A percentile compares a stretch with the other conserved stretches of the same genome.
Conservation (phyloP, 1,284 basidiomycete species). For the Pseudozyma pruni region DNA sequence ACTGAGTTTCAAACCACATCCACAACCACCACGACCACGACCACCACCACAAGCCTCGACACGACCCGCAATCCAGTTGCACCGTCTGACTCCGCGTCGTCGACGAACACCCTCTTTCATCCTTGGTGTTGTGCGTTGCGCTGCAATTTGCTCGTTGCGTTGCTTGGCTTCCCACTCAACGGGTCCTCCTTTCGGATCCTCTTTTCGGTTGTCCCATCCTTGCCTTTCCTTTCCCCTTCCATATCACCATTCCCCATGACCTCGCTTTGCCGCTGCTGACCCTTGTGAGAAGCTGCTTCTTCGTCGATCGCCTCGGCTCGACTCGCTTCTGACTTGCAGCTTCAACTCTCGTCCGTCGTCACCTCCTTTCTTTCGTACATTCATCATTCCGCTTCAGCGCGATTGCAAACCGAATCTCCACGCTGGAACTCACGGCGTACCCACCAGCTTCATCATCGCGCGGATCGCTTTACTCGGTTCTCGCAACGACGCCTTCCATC, state of each 20-base stretch:
- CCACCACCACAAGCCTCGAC: too few species aligned
- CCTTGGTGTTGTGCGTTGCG: background rate
- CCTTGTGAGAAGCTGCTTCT: background rate
- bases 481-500: too few species aligned
- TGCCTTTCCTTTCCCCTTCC: background rate
- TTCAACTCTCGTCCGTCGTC: too few species aligned
- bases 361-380: background rate
- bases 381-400: background rate
- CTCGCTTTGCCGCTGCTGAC: background rate
- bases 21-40: too few species aligned
- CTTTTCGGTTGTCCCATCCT: background rate
- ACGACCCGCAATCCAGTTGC: too few species aligned
- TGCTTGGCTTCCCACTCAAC: conserved; percentile 31
- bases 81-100: too few species aligned
- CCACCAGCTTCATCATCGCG: conserved; percentile 8
- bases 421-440: background rate
- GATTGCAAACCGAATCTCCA: background rate
- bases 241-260: conserved; percentile 5
- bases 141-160: too few species aligned
- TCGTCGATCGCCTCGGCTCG: background rate
- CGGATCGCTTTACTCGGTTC: background rate
- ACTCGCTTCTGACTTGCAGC: too few species aligned
- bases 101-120: conserved; percentile 8
- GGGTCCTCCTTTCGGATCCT: conserved; percentile 19
- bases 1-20: too few species aligned